Conservation (phyloP, 2,329 filamentous ascomycete genomes). For the Botryosphaeria dothidea region DNA sequence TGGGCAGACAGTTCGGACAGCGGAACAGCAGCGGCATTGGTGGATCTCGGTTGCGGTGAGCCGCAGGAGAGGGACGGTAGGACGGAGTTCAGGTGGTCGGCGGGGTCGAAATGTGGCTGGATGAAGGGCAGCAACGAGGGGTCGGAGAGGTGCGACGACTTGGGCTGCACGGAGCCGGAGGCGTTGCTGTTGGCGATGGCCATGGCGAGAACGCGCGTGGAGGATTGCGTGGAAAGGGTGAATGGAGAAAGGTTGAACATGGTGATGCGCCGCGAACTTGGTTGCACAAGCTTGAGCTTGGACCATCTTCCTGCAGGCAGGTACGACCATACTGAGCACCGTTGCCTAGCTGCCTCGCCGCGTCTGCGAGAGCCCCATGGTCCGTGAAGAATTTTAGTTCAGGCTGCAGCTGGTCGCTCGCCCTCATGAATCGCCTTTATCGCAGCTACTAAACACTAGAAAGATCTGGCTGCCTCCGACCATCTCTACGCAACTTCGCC, state of each 20-base stretch:
- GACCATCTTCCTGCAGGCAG: not conserved
- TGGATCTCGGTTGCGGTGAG: constrained; percentile 37
- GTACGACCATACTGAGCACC: not conserved
- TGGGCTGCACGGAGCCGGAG: constrained; percentile 22
- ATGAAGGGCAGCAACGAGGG: constrained; percentile 75
- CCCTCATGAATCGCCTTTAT: not conserved
- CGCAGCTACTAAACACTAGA: not conserved
- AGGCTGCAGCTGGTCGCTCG: not conserved
- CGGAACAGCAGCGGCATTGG: constrained; percentile 53
- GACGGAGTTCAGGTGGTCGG: constrained; percentile 78
- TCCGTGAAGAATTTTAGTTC: not conserved
- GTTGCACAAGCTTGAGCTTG: not conserved
- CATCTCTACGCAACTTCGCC: not conserved
- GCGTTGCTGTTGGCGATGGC: not conserved
- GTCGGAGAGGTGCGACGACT: constrained; percentile 64
- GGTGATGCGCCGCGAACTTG: no score
- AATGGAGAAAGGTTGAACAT: not conserved
- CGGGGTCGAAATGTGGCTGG: constrained; percentile 74
- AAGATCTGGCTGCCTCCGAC: not conserved
- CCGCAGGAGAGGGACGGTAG: constrained; percentile 66
- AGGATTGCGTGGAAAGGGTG: not conserved
- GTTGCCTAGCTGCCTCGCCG: not conserved
- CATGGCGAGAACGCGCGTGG: not conserved
- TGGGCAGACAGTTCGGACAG: constrained; percentile 78
- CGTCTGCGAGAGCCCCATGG: not conserved